phyloP scores from a whole-genome alignment of 2,329 filamentous ascomycete species.

The Thielaviopsis musarum region DNA sequence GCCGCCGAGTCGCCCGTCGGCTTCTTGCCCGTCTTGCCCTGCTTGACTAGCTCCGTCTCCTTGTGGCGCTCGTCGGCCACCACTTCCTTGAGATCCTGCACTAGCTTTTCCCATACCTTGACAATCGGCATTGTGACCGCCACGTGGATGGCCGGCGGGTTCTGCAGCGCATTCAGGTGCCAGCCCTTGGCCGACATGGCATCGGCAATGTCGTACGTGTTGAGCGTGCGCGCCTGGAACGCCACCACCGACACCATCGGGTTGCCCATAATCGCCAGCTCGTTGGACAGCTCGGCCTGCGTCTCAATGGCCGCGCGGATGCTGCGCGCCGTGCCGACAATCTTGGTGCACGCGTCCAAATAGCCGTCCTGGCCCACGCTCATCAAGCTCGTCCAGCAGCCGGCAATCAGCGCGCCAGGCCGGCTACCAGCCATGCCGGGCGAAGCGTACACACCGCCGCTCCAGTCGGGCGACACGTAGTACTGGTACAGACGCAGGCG shows the following conservation, averaged over 20 bases:
- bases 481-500: slow-evolving; percentile 79
- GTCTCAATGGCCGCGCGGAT: slow-evolving; percentile 59
- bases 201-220: slow-evolving; percentile 91
- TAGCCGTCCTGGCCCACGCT: slow-evolving; percentile 76
- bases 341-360: slow-evolving; percentile 68
- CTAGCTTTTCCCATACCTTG: slow-evolving; percentile 62
- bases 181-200: slow-evolving; percentile 71
- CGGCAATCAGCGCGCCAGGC: slow-evolving; percentile 85
- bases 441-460: slow-evolving; percentile 87
- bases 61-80: slow-evolving; percentile 63
- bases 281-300: slow-evolving; percentile 48
- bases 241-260: slow-evolving; percentile 84
- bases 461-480: slow-evolving; percentile 90
- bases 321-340: slow-evolving; percentile 73
- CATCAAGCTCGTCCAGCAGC: slow-evolving; percentile 90
- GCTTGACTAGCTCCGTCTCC: slow-evolving; percentile 53
- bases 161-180: slow-evolving; percentile 91
- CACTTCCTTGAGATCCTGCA: slow-evolving; percentile 52
- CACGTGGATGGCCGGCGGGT: slow-evolving; percentile 80
- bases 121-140: slow-evolving; percentile 81
- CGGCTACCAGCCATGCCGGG: slow-evolving; percentile 83
- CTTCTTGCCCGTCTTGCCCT: slow-evolving; percentile 49
- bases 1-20: slow-evolving; percentile 67
- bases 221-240: slow-evolving; percentile 66
- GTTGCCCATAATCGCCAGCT: slow-evolving; percentile 66